Evolutionary conservation across 352 stramenopile species (phyloP).

Genomic region (Phytophthora uliginosa): DNA sequence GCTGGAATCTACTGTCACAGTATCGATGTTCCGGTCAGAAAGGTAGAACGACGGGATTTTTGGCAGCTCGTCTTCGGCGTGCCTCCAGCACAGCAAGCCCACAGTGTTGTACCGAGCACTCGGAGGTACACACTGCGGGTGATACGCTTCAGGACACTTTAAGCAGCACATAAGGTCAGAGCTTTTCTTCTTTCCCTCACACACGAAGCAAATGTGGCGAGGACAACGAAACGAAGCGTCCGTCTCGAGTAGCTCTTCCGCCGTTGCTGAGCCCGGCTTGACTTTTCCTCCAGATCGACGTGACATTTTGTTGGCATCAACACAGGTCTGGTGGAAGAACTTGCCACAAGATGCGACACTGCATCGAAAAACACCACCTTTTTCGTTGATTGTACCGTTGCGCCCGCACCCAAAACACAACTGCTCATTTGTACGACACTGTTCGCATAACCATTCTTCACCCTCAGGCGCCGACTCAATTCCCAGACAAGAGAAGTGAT

Average conservation of each 20-base stretch:
- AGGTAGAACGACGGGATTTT: conserved; percentile 84
- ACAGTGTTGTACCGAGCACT: conserved; percentile 94
- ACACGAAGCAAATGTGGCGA: conserved; percentile 87
- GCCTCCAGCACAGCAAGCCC: conserved; percentile 92
- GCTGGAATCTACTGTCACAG: conserved; percentile 81
- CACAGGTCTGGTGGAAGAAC: conserved; percentile 88
- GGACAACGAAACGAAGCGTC: conserved; percentile 91
- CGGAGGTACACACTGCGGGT: conserved; percentile 94
- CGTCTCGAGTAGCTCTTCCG: conserved; percentile 68
- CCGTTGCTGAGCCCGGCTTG: conserved; percentile 41
- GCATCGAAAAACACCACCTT: conserved; percentile 86
- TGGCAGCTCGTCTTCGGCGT: conserved; percentile 79
- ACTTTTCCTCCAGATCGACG: conserved; percentile 49
- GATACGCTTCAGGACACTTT: conserved; percentile 93
- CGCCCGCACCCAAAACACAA: conserved; percentile 90
- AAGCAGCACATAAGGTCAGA: conserved; percentile 92
- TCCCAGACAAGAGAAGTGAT: conserved; percentile 94
- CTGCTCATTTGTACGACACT: conserved; percentile 91
- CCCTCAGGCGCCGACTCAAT: conserved; percentile 75
- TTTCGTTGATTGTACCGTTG: conserved; percentile 90
- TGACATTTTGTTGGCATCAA: conserved; percentile 73
- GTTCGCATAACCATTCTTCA: conserved; percentile 92
- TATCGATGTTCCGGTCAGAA: conserved; percentile 66
- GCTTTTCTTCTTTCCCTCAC: conserved; percentile 79
- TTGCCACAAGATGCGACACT: conserved; percentile 74